phyloP scores from a whole-genome alignment of 768 basidiomycete genomes.

The Boletus coccyginus region DNA sequence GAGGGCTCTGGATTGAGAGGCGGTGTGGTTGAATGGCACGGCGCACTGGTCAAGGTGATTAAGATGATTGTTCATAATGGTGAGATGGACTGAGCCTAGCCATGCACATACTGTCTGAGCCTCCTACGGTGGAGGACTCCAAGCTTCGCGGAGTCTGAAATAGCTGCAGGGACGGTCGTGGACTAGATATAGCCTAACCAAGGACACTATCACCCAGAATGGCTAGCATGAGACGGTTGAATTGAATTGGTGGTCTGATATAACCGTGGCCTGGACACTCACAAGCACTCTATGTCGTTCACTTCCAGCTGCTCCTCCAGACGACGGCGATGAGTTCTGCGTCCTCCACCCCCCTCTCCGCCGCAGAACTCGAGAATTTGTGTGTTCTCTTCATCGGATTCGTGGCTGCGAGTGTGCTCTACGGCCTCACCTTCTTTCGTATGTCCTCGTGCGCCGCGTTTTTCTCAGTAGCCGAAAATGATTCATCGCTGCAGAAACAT shows the following conservation, averaged over 20 bases:
- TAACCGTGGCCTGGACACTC: not conserved
- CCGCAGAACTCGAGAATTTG: slow-evolving; percentile 25
- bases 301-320: not conserved
- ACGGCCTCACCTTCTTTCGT: slow-evolving; percentile 36
- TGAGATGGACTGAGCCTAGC: not conserved
- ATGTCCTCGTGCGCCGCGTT: not conserved
- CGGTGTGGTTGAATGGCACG: not conserved
- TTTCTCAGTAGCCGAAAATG: not conserved
- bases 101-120: too few relatives aligned
- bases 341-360: slow-evolving; percentile 11
- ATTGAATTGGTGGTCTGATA: slow-evolving; percentile 9
- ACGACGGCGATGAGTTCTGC: slow-evolving; percentile 16
- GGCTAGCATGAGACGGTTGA: not conserved
- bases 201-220: not conserved
- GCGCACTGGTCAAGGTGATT: not conserved
- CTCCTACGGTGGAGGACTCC: too few relatives aligned
- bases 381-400: slow-evolving; percentile 28
- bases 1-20: not conserved
- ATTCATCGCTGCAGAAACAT: slow-evolving; percentile 16
- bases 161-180: too few relatives aligned
- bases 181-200: not conserved
- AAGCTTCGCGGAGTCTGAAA: not conserved
- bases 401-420: slow-evolving; percentile 23
- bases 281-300: not conserved
- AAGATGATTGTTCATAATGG: not conserved